phyloP scores from a whole-genome alignment of 2,329 filamentous ascomycete genomes.

The Phaeoacremonium minimum region DNA sequence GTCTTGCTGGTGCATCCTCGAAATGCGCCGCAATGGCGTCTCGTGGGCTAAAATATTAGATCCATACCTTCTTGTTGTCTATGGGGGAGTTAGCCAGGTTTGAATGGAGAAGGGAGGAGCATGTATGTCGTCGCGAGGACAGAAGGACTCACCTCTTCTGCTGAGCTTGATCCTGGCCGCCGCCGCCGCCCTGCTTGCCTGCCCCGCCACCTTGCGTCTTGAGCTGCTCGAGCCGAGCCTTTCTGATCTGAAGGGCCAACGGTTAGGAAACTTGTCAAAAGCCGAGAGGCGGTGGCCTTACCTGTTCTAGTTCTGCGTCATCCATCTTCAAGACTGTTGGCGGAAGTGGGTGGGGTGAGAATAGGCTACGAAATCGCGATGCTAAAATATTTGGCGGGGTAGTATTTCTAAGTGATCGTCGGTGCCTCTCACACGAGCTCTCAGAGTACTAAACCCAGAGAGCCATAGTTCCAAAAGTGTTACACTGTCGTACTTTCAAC shows the following conservation, averaged over 20 bases:
- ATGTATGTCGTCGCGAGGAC: not conserved
- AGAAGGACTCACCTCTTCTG: slow-evolving; percentile 54
- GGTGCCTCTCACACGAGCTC: no score
- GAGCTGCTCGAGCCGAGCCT: slow-evolving; percentile 89
- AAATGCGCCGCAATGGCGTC: not conserved
- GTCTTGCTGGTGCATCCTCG: slow-evolving; percentile 4
- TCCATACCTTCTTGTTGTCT: slow-evolving; percentile 43
- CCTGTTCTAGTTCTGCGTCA: slow-evolving; percentile 14
- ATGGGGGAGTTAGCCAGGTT: not conserved
- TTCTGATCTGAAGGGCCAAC: slow-evolving; percentile 81
- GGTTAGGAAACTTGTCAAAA: no score
- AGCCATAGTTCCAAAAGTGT: no score
- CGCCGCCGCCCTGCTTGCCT: slow-evolving; percentile 38
- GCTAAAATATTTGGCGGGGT: slow-evolving; percentile 10
- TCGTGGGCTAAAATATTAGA: not conserved
- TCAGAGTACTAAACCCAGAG: no score
- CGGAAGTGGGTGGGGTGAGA: not conserved
- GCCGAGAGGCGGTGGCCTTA: no score
- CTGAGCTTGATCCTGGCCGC: slow-evolving; percentile 53
- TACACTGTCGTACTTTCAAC: no score
- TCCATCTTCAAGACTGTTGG: slow-evolving; percentile 8
- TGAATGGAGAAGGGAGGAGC: not conserved
- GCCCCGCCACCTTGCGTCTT: slow-evolving; percentile 63
- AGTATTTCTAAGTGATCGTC: no score
- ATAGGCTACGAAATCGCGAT: not conserved